Percentiles rank a stretch among this genome's conserved stretches.
These are phyloP conservation scores for Graphium sp. DNA, from an alignment of 2,329 filamentous ascomycete species.

Conservation along the genomic window DNA sequence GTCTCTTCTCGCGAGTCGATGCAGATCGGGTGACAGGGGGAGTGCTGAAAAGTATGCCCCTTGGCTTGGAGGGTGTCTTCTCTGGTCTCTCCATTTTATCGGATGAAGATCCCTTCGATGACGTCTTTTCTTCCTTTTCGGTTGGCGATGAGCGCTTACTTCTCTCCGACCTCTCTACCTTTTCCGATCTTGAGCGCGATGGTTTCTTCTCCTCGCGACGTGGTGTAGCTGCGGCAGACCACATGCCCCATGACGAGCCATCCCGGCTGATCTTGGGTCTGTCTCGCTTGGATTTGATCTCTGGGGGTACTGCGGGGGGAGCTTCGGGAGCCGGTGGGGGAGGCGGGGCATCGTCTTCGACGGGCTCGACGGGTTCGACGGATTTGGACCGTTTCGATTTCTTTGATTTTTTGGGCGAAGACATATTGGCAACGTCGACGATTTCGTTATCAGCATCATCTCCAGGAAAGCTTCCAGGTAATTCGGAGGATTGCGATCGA, in stretches of 20 bases:
- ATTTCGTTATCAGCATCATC: conserved; percentile 32
- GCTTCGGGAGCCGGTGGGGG: conserved; percentile 29
- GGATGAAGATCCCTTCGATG: conserved; percentile 55
- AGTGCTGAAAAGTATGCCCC: conserved; percentile 50
- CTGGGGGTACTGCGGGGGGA: conserved; percentile 31
- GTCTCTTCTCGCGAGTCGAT: conserved; percentile 48
- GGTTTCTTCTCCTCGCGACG: conserved; percentile 31
- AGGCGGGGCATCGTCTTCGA: conserved; percentile 16
- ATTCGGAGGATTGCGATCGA: conserved; percentile 9
- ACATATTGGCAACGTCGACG: conserved; percentile 32
- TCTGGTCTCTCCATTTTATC: conserved; percentile 43
- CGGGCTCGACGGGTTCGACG: too few species aligned
- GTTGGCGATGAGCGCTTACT: conserved; percentile 29
- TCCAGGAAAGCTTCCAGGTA: conserved; percentile 42
- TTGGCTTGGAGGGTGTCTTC: conserved; percentile 20
- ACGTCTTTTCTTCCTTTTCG: conserved; percentile 45
- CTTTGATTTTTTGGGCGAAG: conserved; percentile 18
- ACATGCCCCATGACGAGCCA: conserved; percentile 58
- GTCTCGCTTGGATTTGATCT: conserved; percentile 53
- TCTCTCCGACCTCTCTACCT: too few species aligned
- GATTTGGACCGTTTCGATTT: conserved; percentile 13
- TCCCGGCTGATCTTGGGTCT: conserved; percentile 62
- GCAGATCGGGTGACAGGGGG: conserved; percentile 52
- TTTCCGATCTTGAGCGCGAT: conserved; percentile 47
- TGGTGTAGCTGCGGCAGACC: conserved; percentile 38